Evolutionary conservation across 768 basidiomycete species (phyloP).

Genomic region (Pleurotus citrinopileatus): DNA sequence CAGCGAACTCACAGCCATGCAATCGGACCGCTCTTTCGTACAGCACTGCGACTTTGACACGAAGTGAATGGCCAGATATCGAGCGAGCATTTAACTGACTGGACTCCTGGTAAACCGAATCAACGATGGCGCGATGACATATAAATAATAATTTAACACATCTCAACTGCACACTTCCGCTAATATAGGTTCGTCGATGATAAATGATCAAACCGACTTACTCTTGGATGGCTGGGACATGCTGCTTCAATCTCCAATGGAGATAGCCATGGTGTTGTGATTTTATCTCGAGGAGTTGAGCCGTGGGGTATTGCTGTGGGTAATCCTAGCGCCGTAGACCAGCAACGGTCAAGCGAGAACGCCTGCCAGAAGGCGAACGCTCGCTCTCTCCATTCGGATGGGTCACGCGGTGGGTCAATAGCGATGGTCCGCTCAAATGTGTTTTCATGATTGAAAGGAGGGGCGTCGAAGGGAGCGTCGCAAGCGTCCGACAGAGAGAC

Average conservation of each 20-base stretch:
- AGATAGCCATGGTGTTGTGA: slow-evolving; percentile 52
- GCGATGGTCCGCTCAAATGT: slow-evolving; percentile 20
- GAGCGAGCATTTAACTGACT: not conserved
- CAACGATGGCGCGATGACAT: not conserved
- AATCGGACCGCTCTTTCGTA: slow-evolving; percentile 53
- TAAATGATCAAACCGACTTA: slow-evolving; percentile 13
- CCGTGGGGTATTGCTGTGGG: slow-evolving; percentile 52
- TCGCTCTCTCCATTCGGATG: slow-evolving; percentile 42
- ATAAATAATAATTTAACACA: not conserved
- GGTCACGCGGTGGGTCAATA: slow-evolving; percentile 33
- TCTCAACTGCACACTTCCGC: not conserved
- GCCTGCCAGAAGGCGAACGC: slow-evolving; percentile 61
- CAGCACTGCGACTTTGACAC: slow-evolving; percentile 48
- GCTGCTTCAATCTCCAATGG: not conserved
- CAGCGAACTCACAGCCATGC: slow-evolving; percentile 28
- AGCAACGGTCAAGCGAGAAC: slow-evolving; percentile 59
- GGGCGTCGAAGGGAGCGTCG: not conserved
- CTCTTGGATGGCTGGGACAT: not conserved
- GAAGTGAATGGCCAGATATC: slow-evolving; percentile 36
- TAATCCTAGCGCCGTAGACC: slow-evolving; percentile 53
- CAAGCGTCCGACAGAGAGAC: slow-evolving; percentile 17
- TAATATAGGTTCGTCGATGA: slow-evolving; percentile 5
- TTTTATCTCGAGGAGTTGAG: slow-evolving; percentile 41
- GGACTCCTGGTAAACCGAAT: not conserved
- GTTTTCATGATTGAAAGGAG: slow-evolving; percentile 11